phyloP scores from a whole-genome alignment of 148 eudicot species.

The Amaranthus palmeri region DNA sequence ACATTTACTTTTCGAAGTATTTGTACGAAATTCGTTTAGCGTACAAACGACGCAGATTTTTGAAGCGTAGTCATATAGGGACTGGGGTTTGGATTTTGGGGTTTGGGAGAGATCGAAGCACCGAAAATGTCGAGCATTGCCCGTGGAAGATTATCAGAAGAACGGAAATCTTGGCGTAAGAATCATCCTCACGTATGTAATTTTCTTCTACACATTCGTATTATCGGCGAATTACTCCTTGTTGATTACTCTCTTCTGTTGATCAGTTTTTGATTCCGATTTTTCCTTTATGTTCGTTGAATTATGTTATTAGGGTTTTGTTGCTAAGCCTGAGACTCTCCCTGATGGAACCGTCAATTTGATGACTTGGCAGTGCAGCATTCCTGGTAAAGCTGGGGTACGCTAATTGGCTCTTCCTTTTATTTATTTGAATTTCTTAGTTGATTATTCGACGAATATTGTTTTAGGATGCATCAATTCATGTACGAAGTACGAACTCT shows the following conservation, averaged over 20 bases:
- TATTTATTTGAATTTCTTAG: too few relatives aligned
- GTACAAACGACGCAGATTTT: too few relatives aligned
- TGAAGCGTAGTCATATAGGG: too few relatives aligned
- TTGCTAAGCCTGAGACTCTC: constrained; percentile 49
- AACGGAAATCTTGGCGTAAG: constrained; percentile 57
- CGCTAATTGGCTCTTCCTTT: constrained; percentile 3
- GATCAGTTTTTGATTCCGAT: not conserved
- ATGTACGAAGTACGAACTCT: too few relatives aligned
- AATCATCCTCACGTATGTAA: constrained; percentile 57
- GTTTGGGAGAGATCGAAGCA: too few relatives aligned
- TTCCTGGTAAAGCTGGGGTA: constrained; percentile 60
- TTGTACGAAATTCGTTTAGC: too few relatives aligned
- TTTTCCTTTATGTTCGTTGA: not conserved
- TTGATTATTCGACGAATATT: too few relatives aligned
- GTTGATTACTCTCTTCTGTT: not conserved
- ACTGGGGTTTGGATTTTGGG: too few relatives aligned
- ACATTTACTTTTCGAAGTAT: too few relatives aligned
- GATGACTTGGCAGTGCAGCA: constrained; percentile 55
- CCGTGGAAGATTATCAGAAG: constrained; percentile 53
- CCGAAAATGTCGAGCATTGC: constrained; percentile 30
- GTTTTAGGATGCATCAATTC: too few relatives aligned
- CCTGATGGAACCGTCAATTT: constrained; percentile 48
- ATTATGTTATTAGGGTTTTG: constrained; percentile 41
- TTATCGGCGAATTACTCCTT: not conserved
- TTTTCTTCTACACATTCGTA: not conserved